phyloP scores from a whole-genome alignment of 352 stramenopile genomes.

The Globisporangium paddicum region DNA sequence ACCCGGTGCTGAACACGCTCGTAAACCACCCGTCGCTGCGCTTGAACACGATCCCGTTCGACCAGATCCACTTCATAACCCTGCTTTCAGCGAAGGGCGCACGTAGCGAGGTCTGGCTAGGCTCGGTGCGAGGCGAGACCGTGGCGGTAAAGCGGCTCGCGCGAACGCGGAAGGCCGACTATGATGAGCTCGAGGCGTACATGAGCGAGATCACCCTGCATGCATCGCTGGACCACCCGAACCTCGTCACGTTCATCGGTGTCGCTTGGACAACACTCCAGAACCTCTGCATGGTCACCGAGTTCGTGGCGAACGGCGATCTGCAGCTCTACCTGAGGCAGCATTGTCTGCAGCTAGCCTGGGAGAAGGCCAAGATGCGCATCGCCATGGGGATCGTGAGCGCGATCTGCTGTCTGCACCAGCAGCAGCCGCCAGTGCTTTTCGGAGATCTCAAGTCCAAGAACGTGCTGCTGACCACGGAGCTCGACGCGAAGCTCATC shows the following conservation, averaged over 20 bases:
- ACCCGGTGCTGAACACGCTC: conserved; percentile 18
- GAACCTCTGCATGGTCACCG: conserved; percentile 40
- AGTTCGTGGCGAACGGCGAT: conserved; percentile 38
- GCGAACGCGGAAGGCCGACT: conserved; percentile 3
- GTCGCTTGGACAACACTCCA: conserved; percentile 33
- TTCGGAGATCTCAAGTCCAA: conserved; percentile 53
- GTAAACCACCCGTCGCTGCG: conserved; percentile 20
- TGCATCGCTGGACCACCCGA: conserved; percentile 28
- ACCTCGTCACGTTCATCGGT: conserved; percentile 38
- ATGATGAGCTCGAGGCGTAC: conserved; percentile 25
- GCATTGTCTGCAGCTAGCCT: conserved; percentile 21
- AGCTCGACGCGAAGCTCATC: conserved; percentile 36
- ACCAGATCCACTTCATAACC: conserved; percentile 29
- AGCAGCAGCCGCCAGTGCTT: conserved; percentile 24
- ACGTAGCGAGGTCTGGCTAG: conserved; percentile 32
- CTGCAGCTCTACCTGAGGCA: conserved; percentile 30
- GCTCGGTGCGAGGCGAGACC: conserved; percentile 19
- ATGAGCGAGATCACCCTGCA: conserved; percentile 27
- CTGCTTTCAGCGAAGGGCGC: conserved; percentile 18
- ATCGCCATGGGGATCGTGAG: conserved; percentile 41
- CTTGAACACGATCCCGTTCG: conserved; percentile 24
- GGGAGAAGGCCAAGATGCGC: conserved; percentile 35
- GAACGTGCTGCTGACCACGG: conserved; percentile 34
- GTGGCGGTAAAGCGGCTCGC: conserved; percentile 39
- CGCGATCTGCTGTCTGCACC: conserved; percentile 44